Evolutionary conservation across 2,329 filamentous ascomycete genomes (phyloP).

Genomic region (Aspergillus aculeatus): DNA sequence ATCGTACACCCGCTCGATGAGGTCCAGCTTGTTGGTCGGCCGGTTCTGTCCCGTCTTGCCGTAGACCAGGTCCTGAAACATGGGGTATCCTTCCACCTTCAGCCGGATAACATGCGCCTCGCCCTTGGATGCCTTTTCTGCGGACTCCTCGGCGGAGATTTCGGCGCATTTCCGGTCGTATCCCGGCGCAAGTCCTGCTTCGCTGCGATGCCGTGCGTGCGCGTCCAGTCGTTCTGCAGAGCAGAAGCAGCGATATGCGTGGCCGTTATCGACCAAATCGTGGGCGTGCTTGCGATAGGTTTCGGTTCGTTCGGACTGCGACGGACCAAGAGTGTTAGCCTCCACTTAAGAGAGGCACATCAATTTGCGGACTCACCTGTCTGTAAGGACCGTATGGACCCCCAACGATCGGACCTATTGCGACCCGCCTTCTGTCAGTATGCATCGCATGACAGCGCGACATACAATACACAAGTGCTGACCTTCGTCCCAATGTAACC

Average conservation of each 20-base stretch:
- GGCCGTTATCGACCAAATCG: slow-evolving; percentile 65
- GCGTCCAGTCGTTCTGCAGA: slow-evolving; percentile 66
- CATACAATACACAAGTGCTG: slow-evolving; percentile 15
- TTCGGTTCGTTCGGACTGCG: slow-evolving; percentile 71
- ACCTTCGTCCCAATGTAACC: slow-evolving; percentile 92
- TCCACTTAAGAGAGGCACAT: not conserved
- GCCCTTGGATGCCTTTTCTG: slow-evolving; percentile 65
- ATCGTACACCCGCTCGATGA: slow-evolving; percentile 58
- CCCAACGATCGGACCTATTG: slow-evolving; percentile 70
- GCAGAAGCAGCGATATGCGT: slow-evolving; percentile 95
- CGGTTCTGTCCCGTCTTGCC: slow-evolving; percentile 57
- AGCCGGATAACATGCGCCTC: slow-evolving; percentile 78
- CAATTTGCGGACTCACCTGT: slow-evolving; percentile 56
- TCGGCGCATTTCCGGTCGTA: slow-evolving; percentile 73
- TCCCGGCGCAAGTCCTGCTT: slow-evolving; percentile 57
- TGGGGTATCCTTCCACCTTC: slow-evolving; percentile 62
- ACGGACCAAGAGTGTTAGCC: not conserved
- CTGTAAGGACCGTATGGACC: slow-evolving; percentile 83
- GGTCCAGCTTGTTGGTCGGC: slow-evolving; percentile 47
- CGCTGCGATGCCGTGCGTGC: slow-evolving; percentile 63
- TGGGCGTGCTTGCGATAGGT: slow-evolving; percentile 72
- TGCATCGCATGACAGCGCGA: not conserved
- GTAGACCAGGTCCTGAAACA: slow-evolving; percentile 77
- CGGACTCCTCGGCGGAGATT: slow-evolving; percentile 66
- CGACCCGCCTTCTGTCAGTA: not conserved